Conservation (phyloP, 192 early-diverging fungal genomes). For the Mortierella alpina region DNA sequence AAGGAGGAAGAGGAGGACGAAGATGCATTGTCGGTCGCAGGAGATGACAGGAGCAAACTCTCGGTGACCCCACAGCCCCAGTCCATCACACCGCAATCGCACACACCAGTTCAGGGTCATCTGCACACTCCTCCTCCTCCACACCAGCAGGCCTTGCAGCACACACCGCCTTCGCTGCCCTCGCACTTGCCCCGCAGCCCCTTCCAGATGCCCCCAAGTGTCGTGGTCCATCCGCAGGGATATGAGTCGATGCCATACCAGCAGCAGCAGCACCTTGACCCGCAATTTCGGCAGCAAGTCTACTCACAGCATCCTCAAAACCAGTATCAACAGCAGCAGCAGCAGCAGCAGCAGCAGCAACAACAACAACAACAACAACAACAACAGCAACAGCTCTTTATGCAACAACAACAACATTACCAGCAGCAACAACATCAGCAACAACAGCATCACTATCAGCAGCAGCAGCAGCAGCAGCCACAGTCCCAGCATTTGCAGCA, state of each 20-base stretch:
- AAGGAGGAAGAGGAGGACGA: constrained; percentile 49
- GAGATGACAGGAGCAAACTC: constrained; percentile 47
- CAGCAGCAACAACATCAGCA: constrained; percentile 22
- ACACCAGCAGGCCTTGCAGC: constrained; percentile 23
- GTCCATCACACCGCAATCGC: constrained; percentile 20
- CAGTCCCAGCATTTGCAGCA: constrained; percentile 10
- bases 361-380: constrained; percentile 18
- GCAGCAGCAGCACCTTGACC: constrained; percentile 31
- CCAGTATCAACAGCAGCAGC: constrained; percentile 23
- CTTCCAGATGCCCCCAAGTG: constrained; percentile 42
- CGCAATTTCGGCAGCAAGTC: constrained; percentile 28
- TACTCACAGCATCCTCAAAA: constrained; percentile 30
- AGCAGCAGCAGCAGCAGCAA: constrained; percentile 32
- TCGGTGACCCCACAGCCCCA: constrained; percentile 53
- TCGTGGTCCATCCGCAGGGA: constrained; percentile 42
- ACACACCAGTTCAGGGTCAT: constrained; percentile 34
- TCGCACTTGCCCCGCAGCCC: constrained; percentile 45
- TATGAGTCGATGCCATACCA: constrained; percentile 36
- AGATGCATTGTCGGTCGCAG: constrained; percentile 36
- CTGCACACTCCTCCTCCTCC: constrained; percentile 42
- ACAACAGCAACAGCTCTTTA: constrained; percentile 9
- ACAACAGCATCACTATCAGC: constrained; percentile 12
- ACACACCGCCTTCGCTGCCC: constrained; percentile 39
- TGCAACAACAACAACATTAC: constrained; percentile 19
- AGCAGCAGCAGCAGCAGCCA: constrained; percentile 19